These are phyloP conservation scores for Cytidiella melzeri DNA, from an alignment of 768 basidiomycete genomes.

Conservation along the genomic window DNA sequence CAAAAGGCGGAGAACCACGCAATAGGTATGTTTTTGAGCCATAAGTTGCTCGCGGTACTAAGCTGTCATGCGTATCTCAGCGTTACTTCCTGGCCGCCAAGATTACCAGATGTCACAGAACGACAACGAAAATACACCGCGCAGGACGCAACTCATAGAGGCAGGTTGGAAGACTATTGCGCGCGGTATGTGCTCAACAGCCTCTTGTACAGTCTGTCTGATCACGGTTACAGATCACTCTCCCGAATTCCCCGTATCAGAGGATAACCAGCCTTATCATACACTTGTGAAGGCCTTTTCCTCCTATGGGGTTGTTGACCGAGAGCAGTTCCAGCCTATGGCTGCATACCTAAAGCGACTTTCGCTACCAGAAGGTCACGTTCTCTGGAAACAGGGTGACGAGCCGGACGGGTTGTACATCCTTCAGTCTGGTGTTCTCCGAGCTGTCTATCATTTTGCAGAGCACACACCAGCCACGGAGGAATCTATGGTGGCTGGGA, in stretches of 20 bases:
- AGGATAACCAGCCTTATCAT: constrained; percentile 56
- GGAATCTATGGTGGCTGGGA: constrained; percentile 92
- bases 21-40: constrained; percentile 34
- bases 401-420: constrained; percentile 79
- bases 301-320: constrained; percentile 55
- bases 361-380: constrained; percentile 45
- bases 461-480: constrained; percentile 61
- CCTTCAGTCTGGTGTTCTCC: constrained; percentile 79
- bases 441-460: constrained; percentile 75
- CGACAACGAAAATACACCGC: constrained; percentile 50
- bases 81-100: constrained; percentile 56
- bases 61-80: constrained; percentile 6
- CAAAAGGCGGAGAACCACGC: constrained; percentile 48
- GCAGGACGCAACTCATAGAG: constrained; percentile 59
- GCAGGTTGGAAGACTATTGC: constrained; percentile 70
- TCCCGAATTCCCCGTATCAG: constrained; percentile 25
- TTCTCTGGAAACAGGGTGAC: constrained; percentile 78
- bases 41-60: too few relatives aligned
- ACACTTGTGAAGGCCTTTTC: constrained; percentile 79
- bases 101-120: constrained; percentile 41
- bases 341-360: constrained; percentile 66
- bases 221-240: constrained; percentile 8
- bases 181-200: constrained; percentile 34
- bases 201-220: neutral
- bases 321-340: constrained; percentile 55